Base-by-base conservation (phyloP, 495 filamentous ascomycete species). In the Letharia lupina region DNA sequence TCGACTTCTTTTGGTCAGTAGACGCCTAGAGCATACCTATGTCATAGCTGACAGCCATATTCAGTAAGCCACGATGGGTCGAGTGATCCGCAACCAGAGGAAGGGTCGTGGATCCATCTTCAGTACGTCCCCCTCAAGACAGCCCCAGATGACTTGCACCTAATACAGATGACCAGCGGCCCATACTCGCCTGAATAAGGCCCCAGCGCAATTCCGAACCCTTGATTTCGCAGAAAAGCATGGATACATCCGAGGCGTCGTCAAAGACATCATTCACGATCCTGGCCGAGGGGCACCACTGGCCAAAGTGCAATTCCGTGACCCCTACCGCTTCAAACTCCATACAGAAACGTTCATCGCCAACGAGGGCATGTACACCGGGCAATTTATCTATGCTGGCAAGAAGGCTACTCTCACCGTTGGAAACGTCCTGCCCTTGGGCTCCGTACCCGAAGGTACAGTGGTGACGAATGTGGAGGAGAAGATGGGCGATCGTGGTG, bases 351-450 rank as follows among this genome's bases (percentile, higher is more conserved):
- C 94, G 69, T 96, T 98, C 87, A 98, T 99, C 77, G 94, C 95
- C 79, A 98, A 97, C 82, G 94, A 99, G 86, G 94, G 94, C 82
- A 96, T 98, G 93, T 99, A 99, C 91, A 96, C 94, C 70, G 94
- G 94, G 72, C 93, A 96, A 83, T 99, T 99, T 85, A 92, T 99
- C 89, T 99, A 98, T 81, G 93, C 93, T 79, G 94, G 94, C 77
- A 99, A 99, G 89, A 91, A 96, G 81, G 95, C 94, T 71, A 82
- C 86, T 67, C 85, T 99, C 70, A 98, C 87, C 75, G 86, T 99
- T 76, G 94, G 94, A 77, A 99, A 99, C 83, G 81, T 99, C 76
- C 90, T 99, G 59, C 94, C 94, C 69, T 86, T 99, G 67, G 85
- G 84, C 75, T 91, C 89, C 73, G 87, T 97, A 77, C 94, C 94